Base-by-base conservation (phyloP, 2,329 filamentous ascomycete genomes). In the Tolypocladium album region DNA sequence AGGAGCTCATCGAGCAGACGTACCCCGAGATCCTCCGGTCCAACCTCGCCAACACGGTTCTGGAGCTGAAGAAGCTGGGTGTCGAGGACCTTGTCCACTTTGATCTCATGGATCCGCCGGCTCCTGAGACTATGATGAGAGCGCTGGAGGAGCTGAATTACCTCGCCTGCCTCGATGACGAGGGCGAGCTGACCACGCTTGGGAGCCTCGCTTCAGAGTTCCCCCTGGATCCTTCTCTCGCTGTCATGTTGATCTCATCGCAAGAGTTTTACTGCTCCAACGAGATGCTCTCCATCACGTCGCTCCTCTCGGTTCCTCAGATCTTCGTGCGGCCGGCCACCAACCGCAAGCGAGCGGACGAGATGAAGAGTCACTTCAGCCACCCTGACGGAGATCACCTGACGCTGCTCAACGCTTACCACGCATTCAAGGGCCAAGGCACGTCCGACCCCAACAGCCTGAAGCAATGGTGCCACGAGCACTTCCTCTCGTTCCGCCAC, bases 231-330 rank as follows among this genome's bases (percentile, higher is more conserved):
- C 94, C 94, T 1, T 86, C 92, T 0, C 80, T 99, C 40, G 94
- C 94, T 0, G 95, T 99, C 64, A 97, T 99, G 94, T 83, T 99
- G 61, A 97, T 99, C 73, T 92, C 89, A 13, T 96, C 92, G 9
- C 93, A 94, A 13, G 94, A 99, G 71, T 99, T 99, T 75, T 96
- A 94, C 78, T 99, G 94, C 81, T 96, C 92, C 55, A 97, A 97
- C 75, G 94, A 99, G 78, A 94, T 99, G 47, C 82, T 99, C 17
- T 97, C 94, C 50, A 89, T 99, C 67, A 96, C 92, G 1, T 89
- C 94, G 1, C 84, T 99, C 13, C 85, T 99, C 24, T 97, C 93
- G 0, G 94, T 97, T 13, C 94, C 94, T 0, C 90, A 97, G 72
- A 85, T 97, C 62, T 99, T 96, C 71, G 85, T 96, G 38, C 90